Evolutionary conservation across 2,329 filamentous ascomycete species (phyloP).

Genomic region (Phyllosticta capitalensis): DNA sequence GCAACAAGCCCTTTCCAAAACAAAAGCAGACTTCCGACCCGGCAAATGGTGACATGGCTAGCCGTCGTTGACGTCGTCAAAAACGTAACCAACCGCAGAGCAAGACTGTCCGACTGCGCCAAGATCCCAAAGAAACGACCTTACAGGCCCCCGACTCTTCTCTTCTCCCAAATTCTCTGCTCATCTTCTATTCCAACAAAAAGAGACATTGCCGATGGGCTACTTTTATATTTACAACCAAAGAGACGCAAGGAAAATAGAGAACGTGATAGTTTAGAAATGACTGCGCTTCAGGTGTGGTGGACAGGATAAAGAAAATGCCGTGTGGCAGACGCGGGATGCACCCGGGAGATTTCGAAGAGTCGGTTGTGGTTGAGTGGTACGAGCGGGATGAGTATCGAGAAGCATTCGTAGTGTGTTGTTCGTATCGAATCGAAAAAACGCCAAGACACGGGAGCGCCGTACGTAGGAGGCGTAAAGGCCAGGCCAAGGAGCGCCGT

Average conservation of each 20-base stretch:
- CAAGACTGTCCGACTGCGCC: constrained; percentile 6
- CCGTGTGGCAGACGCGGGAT: constrained; percentile 7
- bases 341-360: neutral
- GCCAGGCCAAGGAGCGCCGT: constrained; percentile 5
- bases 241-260: constrained; percentile 2
- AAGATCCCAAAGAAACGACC: neutral
- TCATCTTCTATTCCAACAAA: constrained; percentile 8
- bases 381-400: constrained; percentile 1
- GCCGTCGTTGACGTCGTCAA: neutral
- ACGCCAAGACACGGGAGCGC: constrained; percentile 6
- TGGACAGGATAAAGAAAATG: neutral
- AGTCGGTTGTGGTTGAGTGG: neutral
- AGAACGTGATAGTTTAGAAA: neutral
- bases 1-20: neutral
- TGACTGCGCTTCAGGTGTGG: neutral
- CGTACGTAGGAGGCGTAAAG: neutral
- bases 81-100: neutral
- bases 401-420: constrained; percentile 4
- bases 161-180: constrained; percentile 1
- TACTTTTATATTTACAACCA: constrained; percentile 8
- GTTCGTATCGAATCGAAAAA: constrained; percentile 4
- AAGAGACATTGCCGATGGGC: constrained; percentile 7
- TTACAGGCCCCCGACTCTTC: neutral
- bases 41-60: neutral
- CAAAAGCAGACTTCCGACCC: neutral